phyloP scores from a whole-genome alignment of 73 alveolate species.

The Tetrahymena thermophila region DNA sequence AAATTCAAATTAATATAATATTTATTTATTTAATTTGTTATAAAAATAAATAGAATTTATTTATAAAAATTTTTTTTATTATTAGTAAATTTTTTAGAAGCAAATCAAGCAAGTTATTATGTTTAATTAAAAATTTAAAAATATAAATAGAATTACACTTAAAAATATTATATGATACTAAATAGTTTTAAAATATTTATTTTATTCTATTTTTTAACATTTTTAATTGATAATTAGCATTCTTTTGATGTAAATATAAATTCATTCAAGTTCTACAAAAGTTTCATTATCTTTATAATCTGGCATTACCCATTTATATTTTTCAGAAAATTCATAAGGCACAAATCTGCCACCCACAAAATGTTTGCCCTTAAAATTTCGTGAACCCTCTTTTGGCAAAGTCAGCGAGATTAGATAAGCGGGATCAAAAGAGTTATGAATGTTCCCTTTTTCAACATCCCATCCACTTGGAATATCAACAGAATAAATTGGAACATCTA shows the following conservation, averaged over 20 bases:
- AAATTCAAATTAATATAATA: too few species aligned
- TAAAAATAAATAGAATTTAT: too few species aligned
- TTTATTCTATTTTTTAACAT: too few species aligned
- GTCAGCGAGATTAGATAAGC: conserved; percentile 79
- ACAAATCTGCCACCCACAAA: conserved; percentile 97
- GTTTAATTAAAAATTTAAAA: too few species aligned
- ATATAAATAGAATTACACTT: too few species aligned
- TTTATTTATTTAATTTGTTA: too few species aligned
- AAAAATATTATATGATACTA: too few species aligned
- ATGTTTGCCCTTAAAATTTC: conserved; percentile 83
- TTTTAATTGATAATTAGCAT: background rate
- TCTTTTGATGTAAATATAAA: background rate
- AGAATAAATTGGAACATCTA: conserved; percentile 72
- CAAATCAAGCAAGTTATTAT: too few species aligned
- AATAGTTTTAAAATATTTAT: too few species aligned
- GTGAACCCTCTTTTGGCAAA: conserved; percentile 91
- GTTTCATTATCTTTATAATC: conserved; percentile 39
- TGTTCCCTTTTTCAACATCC: conserved; percentile 96
- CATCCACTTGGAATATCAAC: conserved; percentile 99
- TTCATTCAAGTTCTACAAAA: conserved; percentile 15
- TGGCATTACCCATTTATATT: conserved; percentile 53
- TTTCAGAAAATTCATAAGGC: conserved; percentile 65
- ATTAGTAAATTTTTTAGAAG: too few species aligned
- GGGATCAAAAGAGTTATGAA: conserved; percentile 69
- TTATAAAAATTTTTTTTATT: too few species aligned